phyloP scores from a whole-genome alignment of 2,329 filamentous ascomycete genomes.

The Beauveria asiatica region DNA sequence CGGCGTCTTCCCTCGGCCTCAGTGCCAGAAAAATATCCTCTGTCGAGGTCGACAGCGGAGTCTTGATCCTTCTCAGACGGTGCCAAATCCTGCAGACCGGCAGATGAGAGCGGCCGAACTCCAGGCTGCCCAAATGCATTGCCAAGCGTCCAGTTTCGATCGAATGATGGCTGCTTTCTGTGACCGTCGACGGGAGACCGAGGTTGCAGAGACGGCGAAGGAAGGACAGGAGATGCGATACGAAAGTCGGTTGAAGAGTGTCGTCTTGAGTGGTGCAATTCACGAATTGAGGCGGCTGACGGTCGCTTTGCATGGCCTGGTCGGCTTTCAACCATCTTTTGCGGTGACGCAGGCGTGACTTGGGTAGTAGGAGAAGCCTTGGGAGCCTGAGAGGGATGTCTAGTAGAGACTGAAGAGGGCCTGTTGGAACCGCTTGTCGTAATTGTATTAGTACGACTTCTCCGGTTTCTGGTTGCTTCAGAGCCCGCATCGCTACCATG shows the following conservation, averaged over 20 bases:
- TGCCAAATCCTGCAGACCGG: conserved; percentile 39
- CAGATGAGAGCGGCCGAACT: conserved; percentile 43
- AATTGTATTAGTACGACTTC: conserved; percentile 52
- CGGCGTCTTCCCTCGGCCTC: conserved; percentile 70
- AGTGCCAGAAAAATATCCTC: conserved; percentile 88
- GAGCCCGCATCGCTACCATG: conserved; percentile 52
- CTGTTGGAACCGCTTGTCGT: conserved; percentile 39
- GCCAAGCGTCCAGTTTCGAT: conserved; percentile 61
- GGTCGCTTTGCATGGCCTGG: conserved; percentile 50
- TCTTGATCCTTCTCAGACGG: conserved; percentile 36
- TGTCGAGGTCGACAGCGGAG: conserved; percentile 58
- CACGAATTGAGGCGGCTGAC: conserved; percentile 73
- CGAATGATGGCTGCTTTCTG: conserved; percentile 61
- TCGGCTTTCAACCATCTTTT: conserved; percentile 33
- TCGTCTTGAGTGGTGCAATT: conserved; percentile 73
- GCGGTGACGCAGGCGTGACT: conserved; percentile 32
- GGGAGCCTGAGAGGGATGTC: conserved; percentile 45
- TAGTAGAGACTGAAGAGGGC: conserved; percentile 37
- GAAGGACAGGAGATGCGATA: conserved; percentile 20
- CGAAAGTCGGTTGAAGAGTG: conserved; percentile 80
- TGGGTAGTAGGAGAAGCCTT: conserved; percentile 36
- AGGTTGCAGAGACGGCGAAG: conserved; percentile 32
- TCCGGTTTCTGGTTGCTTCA: conserved; percentile 40
- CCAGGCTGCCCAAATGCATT: conserved; percentile 33
- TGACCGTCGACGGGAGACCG: conserved; percentile 38